phyloP scores from a whole-genome alignment of 441 rosid genomes.

The Erodium chrysanthum region DNA sequence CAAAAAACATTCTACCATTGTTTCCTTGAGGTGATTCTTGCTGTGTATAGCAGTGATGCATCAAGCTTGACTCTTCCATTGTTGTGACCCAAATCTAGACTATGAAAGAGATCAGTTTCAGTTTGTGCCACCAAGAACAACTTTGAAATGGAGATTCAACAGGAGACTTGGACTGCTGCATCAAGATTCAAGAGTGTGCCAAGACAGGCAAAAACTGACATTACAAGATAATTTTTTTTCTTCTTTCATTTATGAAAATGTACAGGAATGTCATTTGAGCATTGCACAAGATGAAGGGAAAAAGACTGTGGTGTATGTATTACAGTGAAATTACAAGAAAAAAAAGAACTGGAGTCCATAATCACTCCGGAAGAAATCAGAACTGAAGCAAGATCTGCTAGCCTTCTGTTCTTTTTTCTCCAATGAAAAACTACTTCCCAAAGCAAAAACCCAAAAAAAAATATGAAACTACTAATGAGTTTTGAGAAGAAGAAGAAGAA shows the following conservation, averaged over 20 bases:
- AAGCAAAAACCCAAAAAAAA: slow-evolving; percentile 21
- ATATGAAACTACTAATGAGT: neutral
- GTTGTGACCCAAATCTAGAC: no score
- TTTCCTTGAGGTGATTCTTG: no score
- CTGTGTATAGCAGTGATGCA: no score
- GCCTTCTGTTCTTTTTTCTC: neutral
- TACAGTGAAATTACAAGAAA: neutral
- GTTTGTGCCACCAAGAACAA: no score
- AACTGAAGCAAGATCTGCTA: slow-evolving; percentile 7
- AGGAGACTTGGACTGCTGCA: neutral
- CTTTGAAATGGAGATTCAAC: neutral
- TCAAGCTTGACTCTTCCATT: no score
- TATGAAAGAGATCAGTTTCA: no score
- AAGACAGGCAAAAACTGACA: neutral
- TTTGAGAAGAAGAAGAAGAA: neutral
- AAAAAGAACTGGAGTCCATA: neutral
- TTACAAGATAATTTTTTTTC: neutral
- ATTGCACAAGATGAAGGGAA: neutral
- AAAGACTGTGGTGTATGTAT: neutral
- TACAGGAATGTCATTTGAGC: neutral
- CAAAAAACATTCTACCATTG: no score
- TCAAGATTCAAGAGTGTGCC: neutral
- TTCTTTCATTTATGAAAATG: neutral
- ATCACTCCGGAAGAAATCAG: neutral
- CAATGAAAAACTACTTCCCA: neutral